Conservation (phyloP, 257 asterid genomes). For the Gynochthodes officinalis region DNA sequence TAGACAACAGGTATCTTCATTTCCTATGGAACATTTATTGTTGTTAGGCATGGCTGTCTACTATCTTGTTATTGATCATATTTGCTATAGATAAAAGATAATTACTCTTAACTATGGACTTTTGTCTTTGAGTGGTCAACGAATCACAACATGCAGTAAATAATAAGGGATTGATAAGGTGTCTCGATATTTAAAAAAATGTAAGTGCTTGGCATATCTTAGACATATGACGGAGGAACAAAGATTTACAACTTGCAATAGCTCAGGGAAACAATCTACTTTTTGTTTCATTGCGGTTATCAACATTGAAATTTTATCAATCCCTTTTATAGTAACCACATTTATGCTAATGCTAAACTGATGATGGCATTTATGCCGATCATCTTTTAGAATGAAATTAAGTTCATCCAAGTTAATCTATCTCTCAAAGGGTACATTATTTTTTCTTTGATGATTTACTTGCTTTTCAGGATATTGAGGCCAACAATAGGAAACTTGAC, state of each 20-base stretch:
- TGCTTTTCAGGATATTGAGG: slow-evolving; percentile 71
- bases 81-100: too few relatives aligned
- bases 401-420: not conserved
- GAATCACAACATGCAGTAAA: too few relatives aligned
- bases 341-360: not conserved
- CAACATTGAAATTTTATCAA: not conserved
- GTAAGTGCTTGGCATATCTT: not conserved
- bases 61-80: too few relatives aligned
- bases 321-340: not conserved
- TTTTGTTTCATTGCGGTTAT: too few relatives aligned
- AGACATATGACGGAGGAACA: not conserved
- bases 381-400: not conserved
- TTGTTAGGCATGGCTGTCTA: too few relatives aligned
- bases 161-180: too few relatives aligned
- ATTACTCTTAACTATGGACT: too few relatives aligned
- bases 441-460: too few relatives aligned
- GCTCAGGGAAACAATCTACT: not conserved
- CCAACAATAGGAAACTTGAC: slow-evolving; percentile 73
- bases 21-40: not conserved
- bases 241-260: not conserved
- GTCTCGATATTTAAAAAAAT: not conserved
- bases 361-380: not conserved
- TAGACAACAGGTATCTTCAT: slow-evolving; percentile 68
- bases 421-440: not conserved
- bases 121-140: too few relatives aligned